phyloP scores from a whole-genome alignment of 768 basidiomycete genomes.

The Termitomyces sp. region DNA sequence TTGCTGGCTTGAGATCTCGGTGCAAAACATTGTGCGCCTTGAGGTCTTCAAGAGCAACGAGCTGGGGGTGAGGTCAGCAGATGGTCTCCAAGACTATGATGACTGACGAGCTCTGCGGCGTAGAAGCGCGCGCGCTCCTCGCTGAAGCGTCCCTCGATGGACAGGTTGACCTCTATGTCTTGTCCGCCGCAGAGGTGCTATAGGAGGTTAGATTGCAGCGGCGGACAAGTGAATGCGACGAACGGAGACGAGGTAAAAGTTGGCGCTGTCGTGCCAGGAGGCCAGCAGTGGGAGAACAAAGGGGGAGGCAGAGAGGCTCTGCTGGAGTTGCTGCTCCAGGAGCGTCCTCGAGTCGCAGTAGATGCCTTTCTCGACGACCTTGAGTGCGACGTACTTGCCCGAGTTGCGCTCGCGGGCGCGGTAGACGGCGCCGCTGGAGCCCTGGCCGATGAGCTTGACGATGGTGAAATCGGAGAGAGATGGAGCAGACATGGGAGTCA shows the following conservation, averaged over 20 bases:
- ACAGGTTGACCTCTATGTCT: not conserved
- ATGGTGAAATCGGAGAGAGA: not conserved
- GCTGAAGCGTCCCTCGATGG: not conserved
- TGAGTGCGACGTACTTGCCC: not conserved
- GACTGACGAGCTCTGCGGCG: constrained; percentile 6
- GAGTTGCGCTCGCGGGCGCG: not conserved
- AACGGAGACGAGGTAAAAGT: constrained; percentile 10
- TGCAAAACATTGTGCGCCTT: not conserved
- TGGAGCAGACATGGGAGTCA: too few relatives aligned
- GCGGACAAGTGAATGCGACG: not conserved
- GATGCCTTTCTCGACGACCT: not conserved
- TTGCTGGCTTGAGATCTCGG: constrained; percentile 10
- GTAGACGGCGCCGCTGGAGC: constrained; percentile 1
- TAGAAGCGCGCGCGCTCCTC: not conserved
- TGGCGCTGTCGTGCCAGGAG: constrained; percentile 4
- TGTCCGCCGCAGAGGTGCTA: constrained; percentile 4
- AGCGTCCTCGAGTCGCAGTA: not conserved
- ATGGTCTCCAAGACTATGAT: not conserved
- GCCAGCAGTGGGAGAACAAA: constrained; percentile 2
- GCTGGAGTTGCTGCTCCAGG: not conserved
- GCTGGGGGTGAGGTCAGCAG: constrained; percentile 23
- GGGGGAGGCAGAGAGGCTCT: not conserved
- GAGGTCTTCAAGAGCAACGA: constrained; percentile 25
- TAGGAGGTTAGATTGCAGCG: not conserved
- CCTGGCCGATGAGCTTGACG: constrained; percentile 1